Conservation (phyloP, 2,329 filamentous ascomycete genomes). For the Fusarium globosum region DNA sequence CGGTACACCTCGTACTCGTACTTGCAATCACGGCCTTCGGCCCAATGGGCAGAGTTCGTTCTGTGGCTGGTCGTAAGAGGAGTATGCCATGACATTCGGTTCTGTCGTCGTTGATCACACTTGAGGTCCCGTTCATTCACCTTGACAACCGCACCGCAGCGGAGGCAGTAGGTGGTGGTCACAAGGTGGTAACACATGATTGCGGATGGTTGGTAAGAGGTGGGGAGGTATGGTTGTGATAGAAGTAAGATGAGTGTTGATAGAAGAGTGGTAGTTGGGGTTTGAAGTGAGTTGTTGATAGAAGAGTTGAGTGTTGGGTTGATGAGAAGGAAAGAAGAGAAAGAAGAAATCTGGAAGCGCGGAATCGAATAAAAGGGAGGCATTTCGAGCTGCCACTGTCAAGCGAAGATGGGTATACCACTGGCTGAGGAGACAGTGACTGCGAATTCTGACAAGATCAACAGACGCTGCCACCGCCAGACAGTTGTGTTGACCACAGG, state of each 20-base stretch:
- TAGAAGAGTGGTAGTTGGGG: not conserved
- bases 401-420: too few species aligned
- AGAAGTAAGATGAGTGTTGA: not conserved
- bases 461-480: rapidly evolving
- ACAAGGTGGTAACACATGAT: not conserved
- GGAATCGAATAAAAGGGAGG: not conserved
- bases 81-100: too few species aligned
- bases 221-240: too few species aligned
- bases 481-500: too few species aligned
- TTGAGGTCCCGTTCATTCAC: too few species aligned
- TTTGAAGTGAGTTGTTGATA: not conserved
- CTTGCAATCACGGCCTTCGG: rapidly evolving
- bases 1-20: not conserved
- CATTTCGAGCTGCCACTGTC: not conserved
- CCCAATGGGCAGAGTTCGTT: too few species aligned
- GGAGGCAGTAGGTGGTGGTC: not conserved
- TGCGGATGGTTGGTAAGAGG: too few species aligned
- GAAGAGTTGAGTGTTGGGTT: not conserved
- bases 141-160: not conserved
- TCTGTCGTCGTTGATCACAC: too few species aligned
- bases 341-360: not conserved
- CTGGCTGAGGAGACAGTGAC: not conserved
- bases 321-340: not conserved
- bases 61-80: too few species aligned
- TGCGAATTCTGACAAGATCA: rapidly evolving